Base-by-base conservation (phyloP, 371 early-diverging fungal species). In the Mortierella sp. region DNA sequence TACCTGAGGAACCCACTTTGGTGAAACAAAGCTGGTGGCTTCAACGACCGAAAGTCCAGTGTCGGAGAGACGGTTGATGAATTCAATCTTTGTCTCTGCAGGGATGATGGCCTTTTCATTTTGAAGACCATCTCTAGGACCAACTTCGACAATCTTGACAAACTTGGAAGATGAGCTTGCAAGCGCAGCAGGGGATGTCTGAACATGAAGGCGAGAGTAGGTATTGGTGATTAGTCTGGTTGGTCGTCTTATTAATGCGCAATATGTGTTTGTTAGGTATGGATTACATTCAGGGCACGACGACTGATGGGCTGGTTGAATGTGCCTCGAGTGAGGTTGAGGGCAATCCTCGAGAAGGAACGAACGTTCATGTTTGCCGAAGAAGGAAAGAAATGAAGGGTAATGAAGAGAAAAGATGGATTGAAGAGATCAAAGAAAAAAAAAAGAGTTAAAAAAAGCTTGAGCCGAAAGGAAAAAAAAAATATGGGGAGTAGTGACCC, bases 1-100 rank as follows among this genome's bases (percentile, higher is more conserved):
- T 88, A 94, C 93, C 86, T 97, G 97, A 64, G 99, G 99, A 4
- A 98, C 97, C 96, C 96, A 96, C 84, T 98, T 97, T 8, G 98
- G 98, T 8, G 96, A 96, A n/a, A 98, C 98, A 85, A 98, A 98
- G 67, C 96, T 93, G 1, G 97, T 95, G 22, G 96, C 90, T 84
- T 98, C 99, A 37, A 98, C 90, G 2, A 92, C 94, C 1, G 91
- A 84, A 32, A 98, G 87, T 17, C 97, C 97, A n/a, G 95, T 87
- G 35, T 92, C 88, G 7, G 94, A 85, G 12, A 98, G 90, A 19
- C 86, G 83, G 74, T 95, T 92, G 83, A 98, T 96, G 64, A 98
- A 86, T 28, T 90, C 87, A 49, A 97, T 88, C 74, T 97, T 98
- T 63, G 89, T 87, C 37, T 86, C 88, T 2, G 96, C 89, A 35